Conservation (phyloP, 208 protist species). For the Zelonia costaricensis region DNA sequence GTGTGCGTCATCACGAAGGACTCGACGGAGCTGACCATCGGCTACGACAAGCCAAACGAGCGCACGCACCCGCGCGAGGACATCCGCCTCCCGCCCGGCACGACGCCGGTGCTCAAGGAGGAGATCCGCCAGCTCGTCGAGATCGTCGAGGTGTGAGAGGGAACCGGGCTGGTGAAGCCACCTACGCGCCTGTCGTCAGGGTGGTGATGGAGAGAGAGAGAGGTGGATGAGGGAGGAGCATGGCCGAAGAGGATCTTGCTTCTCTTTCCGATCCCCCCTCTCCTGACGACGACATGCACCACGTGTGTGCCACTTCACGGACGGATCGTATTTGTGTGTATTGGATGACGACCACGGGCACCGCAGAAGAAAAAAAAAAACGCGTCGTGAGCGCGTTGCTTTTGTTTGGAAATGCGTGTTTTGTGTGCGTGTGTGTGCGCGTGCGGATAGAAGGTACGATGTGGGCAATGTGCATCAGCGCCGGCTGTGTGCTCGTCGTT, state of each 20-base stretch:
- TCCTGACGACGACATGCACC: no score
- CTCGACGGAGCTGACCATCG: conserved; percentile 83
- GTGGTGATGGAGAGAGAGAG: neutral
- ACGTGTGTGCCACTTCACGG: no score
- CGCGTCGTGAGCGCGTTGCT: no score
- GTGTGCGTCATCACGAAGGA: conserved; percentile 96
- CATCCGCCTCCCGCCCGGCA: conserved; percentile 74
- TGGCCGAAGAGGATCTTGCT: neutral
- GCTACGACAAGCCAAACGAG: conserved; percentile 86
- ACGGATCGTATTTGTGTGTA: no score
- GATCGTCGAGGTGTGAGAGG: conserved; percentile 64
- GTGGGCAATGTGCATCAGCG: no score
- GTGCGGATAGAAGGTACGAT: no score
- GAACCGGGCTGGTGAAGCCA: neutral
- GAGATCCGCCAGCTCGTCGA: conserved; percentile 82
- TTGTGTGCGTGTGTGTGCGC: no score
- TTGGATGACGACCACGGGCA: no score
- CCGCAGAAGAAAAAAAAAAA: no score
- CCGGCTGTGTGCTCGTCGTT: no score
- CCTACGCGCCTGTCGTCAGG: neutral
- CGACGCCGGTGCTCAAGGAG: conserved; percentile 68
- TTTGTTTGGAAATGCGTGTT: no score
- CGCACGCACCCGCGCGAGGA: conserved; percentile 81
- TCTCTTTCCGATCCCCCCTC: neutral
- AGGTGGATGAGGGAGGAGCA: neutral